phyloP scores from a whole-genome alignment of 1,139 yeast species.

The Geotrichum restrictum region DNA sequence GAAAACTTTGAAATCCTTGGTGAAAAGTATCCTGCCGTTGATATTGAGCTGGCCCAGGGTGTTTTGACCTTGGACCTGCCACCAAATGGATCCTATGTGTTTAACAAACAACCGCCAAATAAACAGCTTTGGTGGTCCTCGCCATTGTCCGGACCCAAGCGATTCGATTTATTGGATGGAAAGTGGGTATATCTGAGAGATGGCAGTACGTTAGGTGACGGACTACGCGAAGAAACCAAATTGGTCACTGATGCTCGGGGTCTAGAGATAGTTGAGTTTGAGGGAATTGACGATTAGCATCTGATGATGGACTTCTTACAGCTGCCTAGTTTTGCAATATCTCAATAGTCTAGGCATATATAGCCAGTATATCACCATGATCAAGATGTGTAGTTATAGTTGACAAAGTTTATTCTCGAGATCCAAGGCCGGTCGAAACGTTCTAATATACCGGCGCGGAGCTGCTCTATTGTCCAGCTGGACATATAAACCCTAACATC shows the following conservation, averaged over 20 bases:
- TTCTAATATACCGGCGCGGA: too few species aligned
- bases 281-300: constrained; percentile 13
- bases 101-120: constrained; percentile 91
- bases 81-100: constrained; percentile 72
- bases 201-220: constrained; percentile 37
- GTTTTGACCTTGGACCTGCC: constrained; percentile 69
- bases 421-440: too few species aligned
- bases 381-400: too few species aligned
- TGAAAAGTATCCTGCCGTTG: constrained; percentile 58
- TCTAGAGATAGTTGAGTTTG: constrained; percentile 15
- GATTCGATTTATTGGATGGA: constrained; percentile 43
- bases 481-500: constrained; percentile 3
- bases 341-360: too few species aligned
- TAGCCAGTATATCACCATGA: too few species aligned
- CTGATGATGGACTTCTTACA: too few species aligned
- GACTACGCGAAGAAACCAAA: constrained; percentile 38
- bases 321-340: too few species aligned
- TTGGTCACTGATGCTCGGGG: constrained; percentile 27
- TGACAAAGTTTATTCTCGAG: too few species aligned
- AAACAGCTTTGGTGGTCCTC: constrained; percentile 90
- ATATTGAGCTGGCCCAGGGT: constrained; percentile 79
- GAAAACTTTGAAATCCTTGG: constrained; percentile 62
- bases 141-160: constrained; percentile 88
- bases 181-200: constrained; percentile 43
- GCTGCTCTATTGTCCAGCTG: too few species aligned